Conservation (phyloP, 2,329 filamentous ascomycete species). For the Monilinia polystroma region DNA sequence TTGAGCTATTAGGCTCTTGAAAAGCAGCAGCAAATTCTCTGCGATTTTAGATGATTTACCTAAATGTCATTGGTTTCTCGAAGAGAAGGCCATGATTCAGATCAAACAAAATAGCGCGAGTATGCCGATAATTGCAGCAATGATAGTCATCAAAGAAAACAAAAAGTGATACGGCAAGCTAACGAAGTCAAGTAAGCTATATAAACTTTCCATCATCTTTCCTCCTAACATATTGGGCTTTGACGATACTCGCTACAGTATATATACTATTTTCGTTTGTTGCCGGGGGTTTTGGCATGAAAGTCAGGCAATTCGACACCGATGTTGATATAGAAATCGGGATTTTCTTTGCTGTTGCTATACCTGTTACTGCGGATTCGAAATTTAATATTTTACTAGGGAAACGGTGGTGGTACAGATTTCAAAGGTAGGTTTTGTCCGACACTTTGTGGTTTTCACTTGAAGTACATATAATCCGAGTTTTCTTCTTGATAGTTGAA, state of each 20-base stretch:
- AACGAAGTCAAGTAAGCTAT: constrained; percentile 3
- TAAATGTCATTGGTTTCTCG: not conserved
- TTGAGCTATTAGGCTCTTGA: not conserved
- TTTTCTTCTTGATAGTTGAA: too few species aligned
- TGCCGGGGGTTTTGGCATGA: constrained; percentile 8
- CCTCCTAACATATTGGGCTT: too few species aligned
- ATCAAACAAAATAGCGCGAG: not conserved
- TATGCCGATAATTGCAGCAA: constrained; percentile 3
- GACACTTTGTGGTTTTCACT: not conserved
- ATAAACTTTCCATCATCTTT: fast-evolving
- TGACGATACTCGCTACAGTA: not conserved
- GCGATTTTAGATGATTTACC: not conserved
- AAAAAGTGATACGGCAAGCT: constrained; percentile 11
- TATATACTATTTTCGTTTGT: constrained; percentile 6
- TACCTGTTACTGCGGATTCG: not conserved
- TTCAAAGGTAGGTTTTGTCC: not conserved
- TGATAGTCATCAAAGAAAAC: not conserved
- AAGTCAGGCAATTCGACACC: not conserved
- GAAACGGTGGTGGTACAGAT: not conserved
- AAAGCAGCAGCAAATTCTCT: not conserved
- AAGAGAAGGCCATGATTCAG: not conserved
- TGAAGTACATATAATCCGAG: too few species aligned
- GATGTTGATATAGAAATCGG: not conserved
- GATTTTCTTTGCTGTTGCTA: not conserved
- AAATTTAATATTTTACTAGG: not conserved